These are phyloP conservation scores for Anisodus acutangulus DNA, from an alignment of 257 asterid genomes.

Conservation along the genomic window DNA sequence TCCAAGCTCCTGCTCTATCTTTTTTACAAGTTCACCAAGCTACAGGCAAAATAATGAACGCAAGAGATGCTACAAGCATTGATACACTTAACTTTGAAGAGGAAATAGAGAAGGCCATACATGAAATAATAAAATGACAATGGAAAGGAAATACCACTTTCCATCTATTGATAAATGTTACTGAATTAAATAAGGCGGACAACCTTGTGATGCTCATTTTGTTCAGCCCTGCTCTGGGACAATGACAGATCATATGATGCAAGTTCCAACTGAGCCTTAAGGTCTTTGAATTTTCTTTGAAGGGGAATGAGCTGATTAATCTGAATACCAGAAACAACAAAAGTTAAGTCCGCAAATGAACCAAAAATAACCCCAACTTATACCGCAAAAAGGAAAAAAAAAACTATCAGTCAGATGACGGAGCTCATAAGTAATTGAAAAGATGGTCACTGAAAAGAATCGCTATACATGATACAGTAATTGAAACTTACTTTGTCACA, in stretches of 20 bases:
- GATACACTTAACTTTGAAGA: background rate
- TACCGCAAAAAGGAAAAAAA: background rate
- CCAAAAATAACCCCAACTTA: background rate
- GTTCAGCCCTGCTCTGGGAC: constrained; percentile 82
- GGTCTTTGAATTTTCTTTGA: constrained; percentile 79
- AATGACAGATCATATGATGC: constrained; percentile 89
- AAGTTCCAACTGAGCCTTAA: constrained; percentile 83
- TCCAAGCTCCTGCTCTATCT: constrained; percentile 73
- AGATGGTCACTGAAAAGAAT: background rate
- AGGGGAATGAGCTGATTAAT: constrained; percentile 84
- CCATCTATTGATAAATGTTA: background rate
- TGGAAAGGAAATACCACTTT: background rate
- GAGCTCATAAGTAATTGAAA: background rate
- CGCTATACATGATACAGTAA: background rate
- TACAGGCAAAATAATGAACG: constrained; percentile 41
- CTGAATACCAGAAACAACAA: constrained; percentile 51
- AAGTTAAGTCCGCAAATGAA: background rate
- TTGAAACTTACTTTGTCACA: background rate
- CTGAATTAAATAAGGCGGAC: constrained; percentile 18
- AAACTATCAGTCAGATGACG: background rate
- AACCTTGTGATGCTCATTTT: constrained; percentile 98
- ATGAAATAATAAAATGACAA: background rate
- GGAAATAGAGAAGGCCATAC: constrained; percentile 14
- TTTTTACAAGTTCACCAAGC: constrained; percentile 88
- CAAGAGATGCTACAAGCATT: constrained; percentile 1